Evolutionary conservation across 352 stramenopile genomes (phyloP).

Genomic region (Phytophthora hibernalis): DNA sequence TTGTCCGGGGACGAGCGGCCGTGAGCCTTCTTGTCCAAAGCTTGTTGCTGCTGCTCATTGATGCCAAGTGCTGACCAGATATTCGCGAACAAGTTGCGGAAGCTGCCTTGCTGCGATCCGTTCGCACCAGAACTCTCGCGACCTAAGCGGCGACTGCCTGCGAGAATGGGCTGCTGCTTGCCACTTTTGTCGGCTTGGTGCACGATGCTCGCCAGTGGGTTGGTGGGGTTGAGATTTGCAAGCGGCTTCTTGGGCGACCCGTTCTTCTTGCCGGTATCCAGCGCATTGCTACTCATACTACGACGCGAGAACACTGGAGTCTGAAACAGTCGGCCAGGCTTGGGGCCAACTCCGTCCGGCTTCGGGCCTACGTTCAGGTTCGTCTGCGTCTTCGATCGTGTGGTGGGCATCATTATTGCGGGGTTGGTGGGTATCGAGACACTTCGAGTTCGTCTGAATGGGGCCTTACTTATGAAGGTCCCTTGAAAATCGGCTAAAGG

Average conservation of each 20-base stretch:
- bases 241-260: conserved; percentile 48
- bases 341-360: conserved; percentile 28
- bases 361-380: conserved; percentile 31
- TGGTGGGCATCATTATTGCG: conserved; percentile 28
- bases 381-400: conserved; percentile 45
- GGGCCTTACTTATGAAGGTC: conserved; percentile 3
- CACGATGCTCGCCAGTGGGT: conserved; percentile 66
- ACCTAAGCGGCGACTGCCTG: conserved; percentile 25
- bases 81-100: conserved; percentile 73
- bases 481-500: conserved; percentile 3
- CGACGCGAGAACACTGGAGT: conserved; percentile 75
- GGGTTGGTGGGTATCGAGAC: conserved; percentile 9
- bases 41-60: conserved; percentile 64
- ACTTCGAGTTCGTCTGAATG: conserved; percentile 8
- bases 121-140: conserved; percentile 36
- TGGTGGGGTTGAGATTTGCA: conserved; percentile 40
- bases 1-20: conserved; percentile 32
- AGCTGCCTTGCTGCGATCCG: conserved; percentile 49
- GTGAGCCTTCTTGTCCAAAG: conserved; percentile 39
- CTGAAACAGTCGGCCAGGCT: conserved; percentile 54
- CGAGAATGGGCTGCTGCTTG: conserved; percentile 54
- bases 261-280: conserved; percentile 39
- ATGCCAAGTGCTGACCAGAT: conserved; percentile 72
- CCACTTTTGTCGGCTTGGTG: conserved; percentile 72
- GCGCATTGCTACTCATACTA: conserved; percentile 54